Conservation (phyloP, 352 stramenopile genomes). For the Phytophthora brassicae region DNA sequence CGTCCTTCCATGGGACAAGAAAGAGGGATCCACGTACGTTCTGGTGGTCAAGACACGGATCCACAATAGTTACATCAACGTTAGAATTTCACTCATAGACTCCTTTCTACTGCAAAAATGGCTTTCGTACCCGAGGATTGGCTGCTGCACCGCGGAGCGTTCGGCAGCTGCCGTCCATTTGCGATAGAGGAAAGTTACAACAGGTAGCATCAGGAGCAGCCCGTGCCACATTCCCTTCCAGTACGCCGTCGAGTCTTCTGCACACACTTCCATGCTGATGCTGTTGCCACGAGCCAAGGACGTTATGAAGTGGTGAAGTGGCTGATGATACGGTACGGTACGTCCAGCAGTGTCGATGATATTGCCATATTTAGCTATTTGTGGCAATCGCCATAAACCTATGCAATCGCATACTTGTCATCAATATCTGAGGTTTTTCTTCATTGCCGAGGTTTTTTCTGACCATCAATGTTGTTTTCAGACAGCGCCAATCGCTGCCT, state of each 20-base stretch:
- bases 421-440: constrained; percentile 1
- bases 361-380: background rate
- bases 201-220: constrained; percentile 48
- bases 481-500: background rate
- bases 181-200: constrained; percentile 48
- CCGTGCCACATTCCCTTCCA: constrained; percentile 58
- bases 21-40: constrained; percentile 37
- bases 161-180: constrained; percentile 42
- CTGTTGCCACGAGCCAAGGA: background rate
- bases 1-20: background rate
- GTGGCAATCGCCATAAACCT: too few relatives aligned
- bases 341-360: constrained; percentile 1
- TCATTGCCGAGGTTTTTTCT: background rate
- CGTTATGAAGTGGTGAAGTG: background rate
- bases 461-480: background rate
- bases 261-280: constrained; percentile 28
- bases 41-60: constrained; percentile 12
- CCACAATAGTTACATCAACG: background rate
- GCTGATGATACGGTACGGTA: background rate
- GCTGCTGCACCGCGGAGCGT: constrained; percentile 22
- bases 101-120: background rate
- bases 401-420: too few relatives aligned
- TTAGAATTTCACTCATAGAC: background rate
- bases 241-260: constrained; percentile 37
- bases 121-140: constrained; percentile 43